Conservation (phyloP, 495 filamentous ascomycete species). For the Hypoxylon perforatum region DNA sequence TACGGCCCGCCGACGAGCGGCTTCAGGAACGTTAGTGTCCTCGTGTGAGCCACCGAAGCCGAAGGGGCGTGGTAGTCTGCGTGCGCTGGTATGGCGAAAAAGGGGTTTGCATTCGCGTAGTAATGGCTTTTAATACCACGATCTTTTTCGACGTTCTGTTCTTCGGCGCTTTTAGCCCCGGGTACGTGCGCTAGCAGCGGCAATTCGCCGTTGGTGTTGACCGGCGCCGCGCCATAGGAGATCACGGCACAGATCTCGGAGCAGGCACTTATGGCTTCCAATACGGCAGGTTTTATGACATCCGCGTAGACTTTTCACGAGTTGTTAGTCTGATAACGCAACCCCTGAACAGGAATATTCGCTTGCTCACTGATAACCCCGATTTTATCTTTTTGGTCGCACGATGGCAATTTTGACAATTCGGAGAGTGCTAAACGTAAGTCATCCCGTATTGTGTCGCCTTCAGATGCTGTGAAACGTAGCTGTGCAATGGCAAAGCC, state of each 20-base stretch:
- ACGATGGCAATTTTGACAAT: conserved; percentile 43
- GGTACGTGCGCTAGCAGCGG: conserved; percentile 40
- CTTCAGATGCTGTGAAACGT: conserved; percentile 1
- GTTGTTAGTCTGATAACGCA: conserved; percentile 5
- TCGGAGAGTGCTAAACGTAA: conserved; percentile 33
- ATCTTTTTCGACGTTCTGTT: background rate
- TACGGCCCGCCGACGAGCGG: conserved; percentile 60
- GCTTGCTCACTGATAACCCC: conserved; percentile 50
- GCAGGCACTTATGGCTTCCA: conserved; percentile 20
- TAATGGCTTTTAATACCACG: conserved; percentile 23
- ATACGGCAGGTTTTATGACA: background rate
- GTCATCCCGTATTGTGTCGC: conserved; percentile 18
- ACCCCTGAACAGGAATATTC: background rate
- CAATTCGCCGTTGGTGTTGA: background rate
- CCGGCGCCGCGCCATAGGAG: conserved; percentile 41
- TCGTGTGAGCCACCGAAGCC: conserved; percentile 62
- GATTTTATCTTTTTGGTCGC: conserved; percentile 42
- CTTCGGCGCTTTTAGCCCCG: background rate
- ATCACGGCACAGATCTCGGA: conserved; percentile 47
- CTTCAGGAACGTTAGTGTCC: conserved; percentile 63
- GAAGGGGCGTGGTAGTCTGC: conserved; percentile 49
- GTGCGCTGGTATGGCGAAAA: conserved; percentile 57
- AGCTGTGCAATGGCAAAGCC: conserved; percentile 64
- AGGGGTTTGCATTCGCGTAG: conserved; percentile 46
- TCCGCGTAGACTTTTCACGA: conserved; percentile 23